Conservation (phyloP, 331 rosid genomes). For the Prunus yedoensis region DNA sequence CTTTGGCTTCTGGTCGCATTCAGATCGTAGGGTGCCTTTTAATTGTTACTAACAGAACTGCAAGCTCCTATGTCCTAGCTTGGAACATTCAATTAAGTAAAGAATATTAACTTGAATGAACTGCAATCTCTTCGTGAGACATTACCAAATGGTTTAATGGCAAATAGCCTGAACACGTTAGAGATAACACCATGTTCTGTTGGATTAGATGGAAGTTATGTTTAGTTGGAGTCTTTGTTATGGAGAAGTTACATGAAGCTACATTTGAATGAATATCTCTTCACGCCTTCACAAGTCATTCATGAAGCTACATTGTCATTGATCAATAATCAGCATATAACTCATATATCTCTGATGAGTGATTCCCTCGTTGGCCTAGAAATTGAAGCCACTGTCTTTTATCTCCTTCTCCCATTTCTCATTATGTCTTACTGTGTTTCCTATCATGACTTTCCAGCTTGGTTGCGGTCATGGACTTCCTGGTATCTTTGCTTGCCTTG, state of each 20-base stretch:
- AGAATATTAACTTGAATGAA: neutral
- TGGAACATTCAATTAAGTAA: neutral
- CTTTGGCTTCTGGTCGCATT: neutral
- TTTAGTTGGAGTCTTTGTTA: neutral
- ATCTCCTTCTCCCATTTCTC: neutral
- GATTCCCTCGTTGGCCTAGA: too few species aligned
- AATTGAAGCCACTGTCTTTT: too few species aligned
- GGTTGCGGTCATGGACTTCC: conserved; percentile 98
- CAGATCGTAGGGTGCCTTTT: neutral
- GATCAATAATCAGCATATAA: too few species aligned
- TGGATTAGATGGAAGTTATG: neutral
- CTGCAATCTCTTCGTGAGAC: neutral
- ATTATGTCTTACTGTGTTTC: neutral
- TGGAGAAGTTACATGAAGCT: too few species aligned
- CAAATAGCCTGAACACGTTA: neutral
- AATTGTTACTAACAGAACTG: neutral
- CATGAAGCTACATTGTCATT: too few species aligned
- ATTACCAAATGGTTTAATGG: neutral
- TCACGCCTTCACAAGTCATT: too few species aligned
- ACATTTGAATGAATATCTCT: too few species aligned
- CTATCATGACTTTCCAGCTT: conserved; percentile 51
- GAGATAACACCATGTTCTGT: neutral
- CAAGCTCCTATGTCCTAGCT: neutral
- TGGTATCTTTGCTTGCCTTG: conserved; percentile 75
- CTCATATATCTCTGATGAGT: too few species aligned